A percentile compares a stretch with the other conserved stretches of the same genome.
phyloP scores from a whole-genome alignment of 352 stramenopile species.

The Globisporangium cylindrosporum region DNA sequence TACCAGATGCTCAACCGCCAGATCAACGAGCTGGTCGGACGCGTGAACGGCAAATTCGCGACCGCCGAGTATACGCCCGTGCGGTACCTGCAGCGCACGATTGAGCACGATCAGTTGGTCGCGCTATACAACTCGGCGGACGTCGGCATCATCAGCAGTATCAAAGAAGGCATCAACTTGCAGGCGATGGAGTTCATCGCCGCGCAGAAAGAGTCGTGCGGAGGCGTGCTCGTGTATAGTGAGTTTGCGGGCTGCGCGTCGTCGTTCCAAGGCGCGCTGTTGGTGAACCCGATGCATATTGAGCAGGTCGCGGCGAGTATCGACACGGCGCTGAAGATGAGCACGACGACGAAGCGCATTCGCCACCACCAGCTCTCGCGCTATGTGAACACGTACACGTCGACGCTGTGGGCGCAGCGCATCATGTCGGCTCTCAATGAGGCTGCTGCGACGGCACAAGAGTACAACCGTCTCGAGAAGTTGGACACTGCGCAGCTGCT shows the following conservation, averaged over 20 bases:
- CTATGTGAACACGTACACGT: constrained; percentile 90
- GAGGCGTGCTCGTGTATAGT: constrained; percentile 88
- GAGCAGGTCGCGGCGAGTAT: constrained; percentile 86
- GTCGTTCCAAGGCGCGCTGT: constrained; percentile 83
- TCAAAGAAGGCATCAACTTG: constrained; percentile 90
- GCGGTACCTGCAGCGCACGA: constrained; percentile 85
- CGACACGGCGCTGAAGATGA: constrained; percentile 83
- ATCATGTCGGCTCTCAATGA: constrained; percentile 84
- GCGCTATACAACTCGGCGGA: constrained; percentile 88
- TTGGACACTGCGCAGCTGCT: constrained; percentile 80
- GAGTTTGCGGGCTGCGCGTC: constrained; percentile 90
- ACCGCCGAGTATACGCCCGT: constrained; percentile 88
- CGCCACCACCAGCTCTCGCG: constrained; percentile 81
- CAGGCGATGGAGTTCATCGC: constrained; percentile 92
- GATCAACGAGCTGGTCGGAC: constrained; percentile 87
- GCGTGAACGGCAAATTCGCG: constrained; percentile 85
- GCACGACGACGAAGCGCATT: constrained; percentile 83
- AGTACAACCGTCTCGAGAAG: constrained; percentile 87
- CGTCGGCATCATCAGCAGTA: constrained; percentile 86
- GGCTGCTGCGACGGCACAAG: constrained; percentile 65
- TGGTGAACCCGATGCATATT: constrained; percentile 90
- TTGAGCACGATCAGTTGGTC: constrained; percentile 86
- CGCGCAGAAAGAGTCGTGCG: constrained; percentile 71
- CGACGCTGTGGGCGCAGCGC: constrained; percentile 77
- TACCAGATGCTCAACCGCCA: constrained; percentile 85